Evolutionary conservation across 1,284 basidiomycete species (phyloP).

Genomic region (Pseudozyma sp.): DNA sequence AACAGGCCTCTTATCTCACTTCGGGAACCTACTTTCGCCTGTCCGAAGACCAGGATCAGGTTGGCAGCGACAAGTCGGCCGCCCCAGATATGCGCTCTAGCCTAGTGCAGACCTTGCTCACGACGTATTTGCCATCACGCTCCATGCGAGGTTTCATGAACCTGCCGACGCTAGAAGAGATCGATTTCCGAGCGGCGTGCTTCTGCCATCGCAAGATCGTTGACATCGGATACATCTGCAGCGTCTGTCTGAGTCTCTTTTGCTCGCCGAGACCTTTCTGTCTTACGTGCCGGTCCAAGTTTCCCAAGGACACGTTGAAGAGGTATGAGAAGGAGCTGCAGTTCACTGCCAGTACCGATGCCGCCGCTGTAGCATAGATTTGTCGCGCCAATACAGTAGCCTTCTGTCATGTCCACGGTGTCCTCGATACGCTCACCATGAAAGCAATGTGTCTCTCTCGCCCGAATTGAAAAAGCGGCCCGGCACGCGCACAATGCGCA

Average conservation of each 20-base stretch:
- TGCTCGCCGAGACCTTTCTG: constrained; percentile 44
- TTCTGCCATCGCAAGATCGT: constrained; percentile 98
- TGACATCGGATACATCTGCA: constrained; percentile 95
- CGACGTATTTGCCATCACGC: constrained; percentile 58
- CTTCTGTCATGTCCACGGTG: too few relatives aligned
- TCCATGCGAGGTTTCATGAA: constrained; percentile 81
- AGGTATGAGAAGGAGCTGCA: constrained; percentile 33
- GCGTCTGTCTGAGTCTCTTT: constrained; percentile 63
- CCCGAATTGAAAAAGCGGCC: too few relatives aligned
- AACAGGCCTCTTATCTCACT: constrained; percentile 95
- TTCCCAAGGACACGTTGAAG: constrained; percentile 29
- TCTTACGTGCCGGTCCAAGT: constrained; percentile 47
- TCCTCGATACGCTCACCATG: too few relatives aligned
- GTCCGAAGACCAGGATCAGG: constrained; percentile 85
- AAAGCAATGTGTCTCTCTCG: too few relatives aligned
- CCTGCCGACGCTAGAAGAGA: constrained; percentile 89
- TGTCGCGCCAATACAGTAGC: background rate
- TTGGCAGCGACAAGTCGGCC: constrained; percentile 68
- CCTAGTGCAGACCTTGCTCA: constrained; percentile 59
- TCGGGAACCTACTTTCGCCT: constrained; percentile 91
- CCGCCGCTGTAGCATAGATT: background rate
- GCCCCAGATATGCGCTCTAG: constrained; percentile 37
- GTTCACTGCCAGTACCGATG: constrained; percentile 14
- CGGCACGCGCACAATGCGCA: too few relatives aligned
- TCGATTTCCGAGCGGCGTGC: constrained; percentile 96